Evolutionary conservation across 371 early-diverging fungal genomes (phyloP).

Genomic region (Furculomyces boomerangus): DNA sequence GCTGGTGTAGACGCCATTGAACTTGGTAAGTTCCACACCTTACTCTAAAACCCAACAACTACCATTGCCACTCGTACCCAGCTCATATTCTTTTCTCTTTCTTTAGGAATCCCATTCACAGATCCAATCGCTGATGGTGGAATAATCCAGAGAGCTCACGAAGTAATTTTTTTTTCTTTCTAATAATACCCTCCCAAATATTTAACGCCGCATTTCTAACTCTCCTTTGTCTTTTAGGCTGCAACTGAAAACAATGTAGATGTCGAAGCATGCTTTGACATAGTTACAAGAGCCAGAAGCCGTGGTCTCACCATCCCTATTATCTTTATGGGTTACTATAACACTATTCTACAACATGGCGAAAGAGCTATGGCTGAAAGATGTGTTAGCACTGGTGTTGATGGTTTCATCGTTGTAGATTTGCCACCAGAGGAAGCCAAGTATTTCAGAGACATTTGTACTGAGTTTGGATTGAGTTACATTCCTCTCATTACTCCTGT

Average conservation of each 20-base stretch:
- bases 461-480: slow-evolving; percentile 62
- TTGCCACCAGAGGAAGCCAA: slow-evolving; percentile 91
- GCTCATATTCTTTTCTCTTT: background rate
- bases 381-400: slow-evolving; percentile 65
- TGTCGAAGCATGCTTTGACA: slow-evolving; percentile 55
- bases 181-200: background rate
- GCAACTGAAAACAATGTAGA: slow-evolving; percentile 63
- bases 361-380: slow-evolving; percentile 64
- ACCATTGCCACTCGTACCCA: background rate
- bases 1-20: slow-evolving; percentile 95
- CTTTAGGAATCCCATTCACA: slow-evolving; percentile 67
- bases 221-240: background rate
- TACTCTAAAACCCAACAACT: slow-evolving; percentile 1
- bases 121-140: slow-evolving; percentile 96
- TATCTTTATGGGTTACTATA: slow-evolving; percentile 96
- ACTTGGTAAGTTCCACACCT: slow-evolving; percentile 38
- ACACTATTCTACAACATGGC: slow-evolving; percentile 85
- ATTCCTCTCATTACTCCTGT: slow-evolving; percentile 90
- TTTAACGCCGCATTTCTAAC: background rate
- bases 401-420: slow-evolving; percentile 95
- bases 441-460: slow-evolving; percentile 56
- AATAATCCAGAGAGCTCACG: slow-evolving; percentile 72
- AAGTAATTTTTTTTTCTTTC: slow-evolving; percentile 20
- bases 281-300: slow-evolving; percentile 61
- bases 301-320: slow-evolving; percentile 78